Conservation (phyloP, 257 asterid species). For the Handroanthus guayacan region DNA sequence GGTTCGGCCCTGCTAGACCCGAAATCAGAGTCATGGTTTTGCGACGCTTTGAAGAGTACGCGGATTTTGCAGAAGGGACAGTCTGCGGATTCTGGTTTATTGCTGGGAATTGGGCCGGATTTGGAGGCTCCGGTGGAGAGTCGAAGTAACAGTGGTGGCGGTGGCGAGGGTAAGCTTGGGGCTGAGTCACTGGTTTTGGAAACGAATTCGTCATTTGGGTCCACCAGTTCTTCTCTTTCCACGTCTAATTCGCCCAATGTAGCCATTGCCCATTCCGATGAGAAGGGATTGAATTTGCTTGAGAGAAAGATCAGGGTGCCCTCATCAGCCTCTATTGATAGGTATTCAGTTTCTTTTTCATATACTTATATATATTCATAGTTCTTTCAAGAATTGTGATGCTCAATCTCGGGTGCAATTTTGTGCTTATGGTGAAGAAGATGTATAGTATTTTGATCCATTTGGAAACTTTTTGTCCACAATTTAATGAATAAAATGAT, state of each 20-base stretch:
- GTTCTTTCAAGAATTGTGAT: background rate
- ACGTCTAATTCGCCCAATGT: slow-evolving; percentile 69
- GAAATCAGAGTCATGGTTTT: slow-evolving; percentile 81
- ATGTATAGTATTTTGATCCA: background rate
- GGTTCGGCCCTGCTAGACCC: slow-evolving; percentile 64
- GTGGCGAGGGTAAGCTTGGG: slow-evolving; percentile 45
- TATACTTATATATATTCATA: background rate
- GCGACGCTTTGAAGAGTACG: slow-evolving; percentile 69
- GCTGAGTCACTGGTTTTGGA: slow-evolving; percentile 75
- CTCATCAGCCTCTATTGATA: slow-evolving; percentile 74
- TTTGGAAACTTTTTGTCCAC: slow-evolving; percentile 2
- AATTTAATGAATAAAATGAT: slow-evolving; percentile 22
- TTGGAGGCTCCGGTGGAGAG: slow-evolving; percentile 55
- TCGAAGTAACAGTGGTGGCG: slow-evolving; percentile 46
- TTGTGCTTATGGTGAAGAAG: background rate
- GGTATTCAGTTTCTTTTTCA: slow-evolving; percentile 47
- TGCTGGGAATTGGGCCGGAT: slow-evolving; percentile 54
- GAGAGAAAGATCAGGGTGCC: slow-evolving; percentile 65
- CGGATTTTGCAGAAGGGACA: slow-evolving; percentile 69
- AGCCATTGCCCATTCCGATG: slow-evolving; percentile 56
- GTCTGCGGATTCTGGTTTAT: slow-evolving; percentile 59
- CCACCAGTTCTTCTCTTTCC: slow-evolving; percentile 71
- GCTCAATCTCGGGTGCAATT: slow-evolving; percentile 17
- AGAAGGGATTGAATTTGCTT: slow-evolving; percentile 50
- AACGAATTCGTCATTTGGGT: slow-evolving; percentile 84